Percentiles rank a stretch among this genome's conserved stretches.
Conservation (phyloP, 106 monocot species). For the Narthecium ossifragum region DNA sequence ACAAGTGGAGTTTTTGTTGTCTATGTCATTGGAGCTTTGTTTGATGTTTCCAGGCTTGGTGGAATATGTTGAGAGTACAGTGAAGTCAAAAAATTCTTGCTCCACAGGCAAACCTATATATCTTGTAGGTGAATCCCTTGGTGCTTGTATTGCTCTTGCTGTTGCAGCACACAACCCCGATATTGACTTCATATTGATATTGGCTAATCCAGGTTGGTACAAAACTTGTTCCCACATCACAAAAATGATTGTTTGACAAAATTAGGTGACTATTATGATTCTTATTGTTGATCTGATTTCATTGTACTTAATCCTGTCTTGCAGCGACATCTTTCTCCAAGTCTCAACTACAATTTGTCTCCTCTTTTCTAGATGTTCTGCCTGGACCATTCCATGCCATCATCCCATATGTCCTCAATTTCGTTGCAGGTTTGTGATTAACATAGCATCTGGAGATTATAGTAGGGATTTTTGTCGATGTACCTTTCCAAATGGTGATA, state of each 20-base stretch:
- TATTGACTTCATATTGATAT: slow-evolving; percentile 60
- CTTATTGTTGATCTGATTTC: too few species aligned
- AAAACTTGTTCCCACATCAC: too few species aligned
- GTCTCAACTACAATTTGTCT: slow-evolving; percentile 43
- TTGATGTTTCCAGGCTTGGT: slow-evolving; percentile 40
- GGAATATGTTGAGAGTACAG: slow-evolving; percentile 50
- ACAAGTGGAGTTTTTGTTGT: background rate
- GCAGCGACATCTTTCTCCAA: slow-evolving; percentile 57
- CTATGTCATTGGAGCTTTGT: background rate
- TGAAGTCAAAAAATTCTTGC: slow-evolving; percentile 26
- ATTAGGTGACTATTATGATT: too few species aligned
- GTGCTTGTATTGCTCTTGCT: slow-evolving; percentile 75
- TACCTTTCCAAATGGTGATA: too few species aligned
- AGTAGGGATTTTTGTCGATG: too few species aligned
- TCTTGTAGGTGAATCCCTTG: slow-evolving; percentile 81
- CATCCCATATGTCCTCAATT: slow-evolving; percentile 23
- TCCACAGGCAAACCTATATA: slow-evolving; percentile 54
- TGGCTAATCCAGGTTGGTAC: slow-evolving; percentile 76
- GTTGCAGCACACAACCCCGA: slow-evolving; percentile 68
- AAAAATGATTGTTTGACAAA: too few species aligned
- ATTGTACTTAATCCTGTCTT: slow-evolving; percentile 7
- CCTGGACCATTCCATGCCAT: slow-evolving; percentile 38
- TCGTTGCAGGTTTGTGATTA: slow-evolving; percentile 30
- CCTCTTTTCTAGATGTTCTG: slow-evolving; percentile 26
- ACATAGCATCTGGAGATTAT: too few species aligned